These are phyloP conservation scores for Starmerella sp. DNA, from an alignment of 805 yeast species.

Conservation along the genomic window DNA sequence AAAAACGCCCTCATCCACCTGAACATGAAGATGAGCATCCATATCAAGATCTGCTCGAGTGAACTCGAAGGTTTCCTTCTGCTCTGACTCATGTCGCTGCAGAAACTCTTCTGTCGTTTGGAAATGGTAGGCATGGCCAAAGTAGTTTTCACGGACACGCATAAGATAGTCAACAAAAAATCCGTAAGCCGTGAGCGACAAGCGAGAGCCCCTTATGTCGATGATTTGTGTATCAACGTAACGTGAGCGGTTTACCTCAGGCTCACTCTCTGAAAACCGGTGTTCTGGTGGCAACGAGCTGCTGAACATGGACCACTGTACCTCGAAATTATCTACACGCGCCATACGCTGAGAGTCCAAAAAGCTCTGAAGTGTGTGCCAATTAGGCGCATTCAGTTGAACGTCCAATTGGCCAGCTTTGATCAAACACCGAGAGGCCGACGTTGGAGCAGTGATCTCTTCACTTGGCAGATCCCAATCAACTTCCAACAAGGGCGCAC, in stretches of 20 bases:
- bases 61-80: slow-evolving; percentile 3
- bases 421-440: slow-evolving; percentile 20
- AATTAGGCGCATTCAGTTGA: slow-evolving; percentile 68
- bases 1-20: slow-evolving; percentile 57
- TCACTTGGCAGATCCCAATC: slow-evolving; percentile 48
- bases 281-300: slow-evolving; percentile 34
- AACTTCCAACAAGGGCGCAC: slow-evolving; percentile 46
- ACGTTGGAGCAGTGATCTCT: slow-evolving; percentile 25
- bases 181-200: slow-evolving; percentile 68
- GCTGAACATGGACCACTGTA: slow-evolving; percentile 53
- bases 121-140: slow-evolving; percentile 77
- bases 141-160: slow-evolving; percentile 72
- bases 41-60: slow-evolving; percentile 45
- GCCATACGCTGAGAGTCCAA: slow-evolving; percentile 55
- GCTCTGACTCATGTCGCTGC: neutral
- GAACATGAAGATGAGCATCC: slow-evolving; percentile 64
- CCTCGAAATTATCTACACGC: slow-evolving; percentile 45
- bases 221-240: slow-evolving; percentile 49
- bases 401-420: slow-evolving; percentile 48
- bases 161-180: slow-evolving; percentile 64
- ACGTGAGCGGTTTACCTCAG: slow-evolving; percentile 33
- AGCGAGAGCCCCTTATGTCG: slow-evolving; percentile 51
- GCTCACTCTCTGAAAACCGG: slow-evolving; percentile 30
- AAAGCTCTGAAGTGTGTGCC: slow-evolving; percentile 79
- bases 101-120: slow-evolving; percentile 72